Evolutionary conservation across 2,329 filamentous ascomycete species (phyloP).

Genomic region (Alternaria ventricosa): DNA sequence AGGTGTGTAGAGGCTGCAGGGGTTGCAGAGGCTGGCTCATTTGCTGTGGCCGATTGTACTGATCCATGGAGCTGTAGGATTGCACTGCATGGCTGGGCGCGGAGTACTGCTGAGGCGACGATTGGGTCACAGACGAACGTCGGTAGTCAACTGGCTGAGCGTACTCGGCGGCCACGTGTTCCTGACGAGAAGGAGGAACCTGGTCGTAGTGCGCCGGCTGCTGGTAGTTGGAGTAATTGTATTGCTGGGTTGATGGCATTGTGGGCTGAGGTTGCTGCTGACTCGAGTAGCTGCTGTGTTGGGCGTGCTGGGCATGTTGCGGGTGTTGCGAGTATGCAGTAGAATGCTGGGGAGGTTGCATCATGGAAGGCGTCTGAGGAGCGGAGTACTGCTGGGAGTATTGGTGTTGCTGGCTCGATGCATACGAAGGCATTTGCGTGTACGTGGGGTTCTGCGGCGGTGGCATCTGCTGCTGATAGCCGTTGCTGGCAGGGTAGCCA

Average conservation of each 20-base stretch:
- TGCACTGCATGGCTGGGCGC: slow-evolving; percentile 43
- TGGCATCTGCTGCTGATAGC: slow-evolving; percentile 49
- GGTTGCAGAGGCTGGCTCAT: slow-evolving; percentile 44
- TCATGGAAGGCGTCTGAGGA: slow-evolving; percentile 44
- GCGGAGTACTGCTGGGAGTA: slow-evolving; percentile 44
- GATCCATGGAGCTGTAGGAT: slow-evolving; percentile 46
- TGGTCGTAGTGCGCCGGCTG: slow-evolving; percentile 48
- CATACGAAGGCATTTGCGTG: slow-evolving; percentile 49
- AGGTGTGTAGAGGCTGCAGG: slow-evolving; percentile 42
- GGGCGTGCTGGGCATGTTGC: slow-evolving; percentile 32
- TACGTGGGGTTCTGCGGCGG: slow-evolving; percentile 51
- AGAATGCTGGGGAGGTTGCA: slow-evolving; percentile 45
- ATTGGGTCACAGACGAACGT: slow-evolving; percentile 47
- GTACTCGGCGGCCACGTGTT: slow-evolving; percentile 48
- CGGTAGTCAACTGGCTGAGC: slow-evolving; percentile 48
- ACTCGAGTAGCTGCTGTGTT: slow-evolving; percentile 40
- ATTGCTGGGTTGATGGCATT: slow-evolving; percentile 50
- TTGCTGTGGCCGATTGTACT: slow-evolving; percentile 47
- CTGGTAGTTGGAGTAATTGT: slow-evolving; percentile 50
- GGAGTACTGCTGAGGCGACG: slow-evolving; percentile 43
- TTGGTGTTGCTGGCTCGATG: slow-evolving; percentile 40
- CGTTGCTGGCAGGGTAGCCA: slow-evolving; percentile 45
- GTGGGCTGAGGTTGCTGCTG: slow-evolving; percentile 26
- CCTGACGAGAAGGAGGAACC: slow-evolving; percentile 44
- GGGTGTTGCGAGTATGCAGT: slow-evolving; percentile 40